Base-by-base conservation (phyloP, 2,329 filamentous ascomycete genomes). In the Aspergillus vadensis region DNA sequence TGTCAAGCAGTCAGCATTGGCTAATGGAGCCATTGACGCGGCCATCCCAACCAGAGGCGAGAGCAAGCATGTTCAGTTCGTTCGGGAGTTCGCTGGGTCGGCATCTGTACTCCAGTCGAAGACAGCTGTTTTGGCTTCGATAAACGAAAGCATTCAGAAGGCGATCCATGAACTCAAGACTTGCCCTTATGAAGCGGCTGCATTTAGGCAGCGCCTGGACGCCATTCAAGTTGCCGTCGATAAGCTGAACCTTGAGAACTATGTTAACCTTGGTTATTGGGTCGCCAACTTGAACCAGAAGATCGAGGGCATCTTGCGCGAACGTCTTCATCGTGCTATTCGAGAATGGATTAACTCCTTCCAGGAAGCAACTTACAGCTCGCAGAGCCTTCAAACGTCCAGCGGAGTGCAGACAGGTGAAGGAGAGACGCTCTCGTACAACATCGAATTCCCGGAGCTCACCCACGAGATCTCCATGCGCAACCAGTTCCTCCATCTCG, bases 391-490 rank as follows among this genome's bases (percentile, higher is more conserved):
- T 70, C 74, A 61, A 25, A 53, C 63, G 4, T 66, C 64, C 3
- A 65, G 61, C 15, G 68, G 62, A 14, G 58, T 63, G n/a, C 63
- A 69, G 8, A 61, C 63, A 17, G 67, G 67, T 38, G 74, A 77
- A 25, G 27, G 63, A 0, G 76, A 79, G 52, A 60, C 65, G 2
- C 64, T 65, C 23, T 65, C 66, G 6, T 76, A 78, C 63, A 71
- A 67, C 19, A 76, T 80, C 32, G 70, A 77, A 49, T 81, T 81
- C 63, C 73, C 77, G 5, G 72, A 72, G 32, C 84, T 96, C 23
- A 84, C 95, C 15, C 91, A 97, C 68, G 95, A 99, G 74, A 89
- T 99, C 57, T 95, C 92, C 5, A 99, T 99, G 92, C 91, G 91
- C 32, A 98, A 98, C 70, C 95, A 99, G 76, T 90, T 97, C 66